These are phyloP conservation scores for Tulasnella sp. DNA, from an alignment of 768 basidiomycete genomes.

Conservation along the genomic window DNA sequence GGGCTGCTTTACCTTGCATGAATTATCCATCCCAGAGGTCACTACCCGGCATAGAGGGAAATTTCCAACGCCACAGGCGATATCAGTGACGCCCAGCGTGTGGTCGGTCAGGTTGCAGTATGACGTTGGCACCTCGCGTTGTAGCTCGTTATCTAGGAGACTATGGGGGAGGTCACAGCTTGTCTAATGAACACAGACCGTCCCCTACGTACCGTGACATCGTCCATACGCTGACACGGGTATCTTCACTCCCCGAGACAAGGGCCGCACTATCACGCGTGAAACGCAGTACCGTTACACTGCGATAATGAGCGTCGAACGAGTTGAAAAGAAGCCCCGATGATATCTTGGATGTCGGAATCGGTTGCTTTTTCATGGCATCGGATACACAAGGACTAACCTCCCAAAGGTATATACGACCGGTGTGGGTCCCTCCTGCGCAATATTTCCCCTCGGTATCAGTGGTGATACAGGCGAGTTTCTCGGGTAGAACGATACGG, in stretches of 20 bases:
- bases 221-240: slow-evolving; percentile 80
- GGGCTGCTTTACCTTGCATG: slow-evolving; percentile 57
- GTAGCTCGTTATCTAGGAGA: slow-evolving; percentile 60
- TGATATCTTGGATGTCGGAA: slow-evolving; percentile 42
- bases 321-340: slow-evolving; percentile 89
- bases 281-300: slow-evolving; percentile 71
- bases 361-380: neutral
- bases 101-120: slow-evolving; percentile 80
- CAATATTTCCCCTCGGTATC: slow-evolving; percentile 64
- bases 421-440: slow-evolving; percentile 78
- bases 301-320: slow-evolving; percentile 94
- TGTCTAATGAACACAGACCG: neutral
- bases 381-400: slow-evolving; percentile 34
- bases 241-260: slow-evolving; percentile 82
- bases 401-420: slow-evolving; percentile 95
- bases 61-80: slow-evolving; percentile 63
- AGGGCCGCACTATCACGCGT: slow-evolving; percentile 69
- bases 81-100: slow-evolving; percentile 76
- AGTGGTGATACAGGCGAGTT: slow-evolving; percentile 64
- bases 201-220: slow-evolving; percentile 54
- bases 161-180: slow-evolving; percentile 30
- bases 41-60: slow-evolving; percentile 69
- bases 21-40: slow-evolving; percentile 77
- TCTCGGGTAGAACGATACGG: slow-evolving; percentile 84
- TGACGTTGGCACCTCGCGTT: slow-evolving; percentile 62